phyloP scores from a whole-genome alignment of 2,329 filamentous ascomycete genomes.

The Helicocarpus griseus region DNA sequence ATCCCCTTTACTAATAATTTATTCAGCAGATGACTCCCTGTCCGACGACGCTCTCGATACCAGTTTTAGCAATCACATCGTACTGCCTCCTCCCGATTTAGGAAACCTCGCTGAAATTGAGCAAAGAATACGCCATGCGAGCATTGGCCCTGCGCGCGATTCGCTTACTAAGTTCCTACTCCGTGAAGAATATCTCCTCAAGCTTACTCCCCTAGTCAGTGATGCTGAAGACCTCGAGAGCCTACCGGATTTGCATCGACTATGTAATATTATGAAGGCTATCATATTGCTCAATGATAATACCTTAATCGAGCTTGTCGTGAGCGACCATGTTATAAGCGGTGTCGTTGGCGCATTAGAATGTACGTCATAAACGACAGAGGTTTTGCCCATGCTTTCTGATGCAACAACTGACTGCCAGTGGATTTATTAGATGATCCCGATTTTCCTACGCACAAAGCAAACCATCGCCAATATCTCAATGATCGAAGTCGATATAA shows the following conservation, averaged over 20 bases:
- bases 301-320: slow-evolving; percentile 84
- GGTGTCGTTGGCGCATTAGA: slow-evolving; percentile 93
- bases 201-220: slow-evolving; percentile 74
- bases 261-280: slow-evolving; percentile 98
- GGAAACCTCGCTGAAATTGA: slow-evolving; percentile 78
- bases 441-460: slow-evolving; percentile 94
- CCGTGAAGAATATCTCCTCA: slow-evolving; percentile 74
- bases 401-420: slow-evolving; percentile 21
- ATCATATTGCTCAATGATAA: slow-evolving; percentile 92
- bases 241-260: slow-evolving; percentile 70
- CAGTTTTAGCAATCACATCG: slow-evolving; percentile 55
- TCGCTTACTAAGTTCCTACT: slow-evolving; percentile 81
- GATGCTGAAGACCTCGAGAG: slow-evolving; percentile 89
- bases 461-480: slow-evolving; percentile 90
- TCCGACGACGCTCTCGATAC: slow-evolving; percentile 77
- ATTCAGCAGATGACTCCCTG: slow-evolving; percentile 63
- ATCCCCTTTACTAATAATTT: too few relatives aligned
- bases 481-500: slow-evolving; percentile 84
- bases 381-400: slow-evolving; percentile 1
- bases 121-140: slow-evolving; percentile 69
- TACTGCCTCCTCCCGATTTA: slow-evolving; percentile 70
- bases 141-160: slow-evolving; percentile 61
- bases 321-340: slow-evolving; percentile 78
- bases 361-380: slow-evolving; percentile 41
- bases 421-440: slow-evolving; percentile 57